phyloP scores from a whole-genome alignment of 306 rosid species.

The Canavalia ensiformis region DNA sequence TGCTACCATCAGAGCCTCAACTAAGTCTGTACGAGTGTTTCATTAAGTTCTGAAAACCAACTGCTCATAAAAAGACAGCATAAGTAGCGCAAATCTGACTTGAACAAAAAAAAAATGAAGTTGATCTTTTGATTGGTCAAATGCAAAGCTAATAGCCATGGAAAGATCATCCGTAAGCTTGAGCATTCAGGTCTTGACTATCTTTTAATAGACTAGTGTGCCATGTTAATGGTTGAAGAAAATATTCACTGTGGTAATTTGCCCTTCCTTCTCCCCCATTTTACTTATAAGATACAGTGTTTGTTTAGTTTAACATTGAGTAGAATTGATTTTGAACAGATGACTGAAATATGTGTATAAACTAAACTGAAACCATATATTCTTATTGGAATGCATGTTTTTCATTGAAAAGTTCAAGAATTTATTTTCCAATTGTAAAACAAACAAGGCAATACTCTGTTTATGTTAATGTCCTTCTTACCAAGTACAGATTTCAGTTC shows the following conservation, averaged over 20 bases:
- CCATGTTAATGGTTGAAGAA: conserved; percentile 37
- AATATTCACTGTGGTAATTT: conserved; percentile 1
- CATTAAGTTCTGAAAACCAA: not conserved
- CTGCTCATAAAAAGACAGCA: not conserved
- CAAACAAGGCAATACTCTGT: not conserved
- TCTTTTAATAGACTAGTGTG: conserved; percentile 6
- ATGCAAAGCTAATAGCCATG: not conserved
- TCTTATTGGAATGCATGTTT: too few relatives aligned
- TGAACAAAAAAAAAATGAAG: not conserved
- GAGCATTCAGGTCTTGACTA: conserved; percentile 4
- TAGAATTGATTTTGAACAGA: too few relatives aligned
- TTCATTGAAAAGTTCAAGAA: too few relatives aligned
- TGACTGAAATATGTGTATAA: too few relatives aligned
- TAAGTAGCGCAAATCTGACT: not conserved
- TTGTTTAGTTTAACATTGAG: too few relatives aligned
- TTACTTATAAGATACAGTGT: not conserved
- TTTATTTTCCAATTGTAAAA: too few relatives aligned
- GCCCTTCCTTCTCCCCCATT: not conserved
- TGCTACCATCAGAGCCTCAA: not conserved
- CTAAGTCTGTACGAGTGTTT: not conserved
- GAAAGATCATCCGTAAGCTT: conserved; percentile 16
- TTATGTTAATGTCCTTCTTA: not conserved
- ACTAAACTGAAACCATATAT: too few relatives aligned
- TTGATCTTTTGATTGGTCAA: conserved; percentile 22
- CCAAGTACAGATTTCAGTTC: conserved; percentile 25